These are phyloP conservation scores for Salix suchowensis DNA, from an alignment of 345 rosid genomes.

Conservation along the genomic window DNA sequence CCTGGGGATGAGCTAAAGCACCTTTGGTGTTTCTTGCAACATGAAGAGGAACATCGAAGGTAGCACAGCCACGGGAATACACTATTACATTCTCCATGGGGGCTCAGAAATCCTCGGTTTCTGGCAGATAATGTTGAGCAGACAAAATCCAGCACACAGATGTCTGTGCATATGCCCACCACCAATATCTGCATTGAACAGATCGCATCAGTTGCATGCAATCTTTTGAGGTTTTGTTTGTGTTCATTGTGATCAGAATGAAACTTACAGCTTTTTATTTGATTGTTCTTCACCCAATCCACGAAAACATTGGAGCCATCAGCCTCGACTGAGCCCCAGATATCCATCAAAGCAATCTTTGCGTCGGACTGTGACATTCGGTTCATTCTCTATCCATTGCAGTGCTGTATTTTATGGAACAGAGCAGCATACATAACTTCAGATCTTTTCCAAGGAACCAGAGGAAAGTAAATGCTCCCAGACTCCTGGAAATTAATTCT, in stretches of 20 bases:
- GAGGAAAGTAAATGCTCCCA: neutral
- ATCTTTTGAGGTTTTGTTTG: neutral
- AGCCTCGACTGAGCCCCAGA: conserved; percentile 72
- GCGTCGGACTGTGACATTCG: conserved; percentile 51
- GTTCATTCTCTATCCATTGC: conserved; percentile 64
- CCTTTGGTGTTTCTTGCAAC: conserved; percentile 49
- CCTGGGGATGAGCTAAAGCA: conserved; percentile 81
- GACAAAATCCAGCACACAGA: conserved; percentile 76
- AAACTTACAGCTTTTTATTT: conserved; percentile 62
- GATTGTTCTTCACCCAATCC: conserved; percentile 64
- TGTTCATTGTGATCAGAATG: neutral
- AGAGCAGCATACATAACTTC: no score
- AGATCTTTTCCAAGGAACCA: neutral
- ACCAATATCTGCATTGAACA: conserved; percentile 49
- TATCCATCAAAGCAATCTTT: conserved; percentile 85
- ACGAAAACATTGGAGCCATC: conserved; percentile 78
- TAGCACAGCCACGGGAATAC: conserved; percentile 77
- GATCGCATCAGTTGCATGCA: conserved; percentile 3
- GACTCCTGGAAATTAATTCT: neutral
- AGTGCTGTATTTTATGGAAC: conserved; percentile 41
- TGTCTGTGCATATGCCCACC: conserved; percentile 85
- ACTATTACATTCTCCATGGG: conserved; percentile 64
- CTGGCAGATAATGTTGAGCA: conserved; percentile 61
- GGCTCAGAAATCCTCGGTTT: conserved; percentile 52
- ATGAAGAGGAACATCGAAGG: conserved; percentile 62